phyloP scores from a whole-genome alignment of 768 basidiomycete species.

The Macrolepiota albuminosa region DNA sequence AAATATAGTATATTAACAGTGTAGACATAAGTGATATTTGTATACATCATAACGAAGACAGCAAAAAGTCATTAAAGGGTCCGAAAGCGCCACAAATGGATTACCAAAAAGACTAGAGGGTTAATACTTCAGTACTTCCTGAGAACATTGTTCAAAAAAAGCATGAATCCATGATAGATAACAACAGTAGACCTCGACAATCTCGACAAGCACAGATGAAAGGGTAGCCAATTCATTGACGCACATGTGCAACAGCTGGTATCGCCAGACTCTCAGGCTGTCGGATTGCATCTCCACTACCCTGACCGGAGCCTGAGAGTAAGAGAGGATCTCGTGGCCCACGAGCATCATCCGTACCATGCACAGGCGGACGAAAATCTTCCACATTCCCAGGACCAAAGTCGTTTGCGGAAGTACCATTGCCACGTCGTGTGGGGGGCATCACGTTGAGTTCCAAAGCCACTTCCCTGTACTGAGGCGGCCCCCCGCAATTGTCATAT shows the following conservation, averaged over 20 bases:
- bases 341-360: neutral
- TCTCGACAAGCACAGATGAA: neutral
- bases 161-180: neutral
- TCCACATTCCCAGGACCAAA: neutral
- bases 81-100: neutral
- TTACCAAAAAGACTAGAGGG: neutral
- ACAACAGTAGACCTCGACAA: neutral
- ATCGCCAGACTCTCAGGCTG: neutral
- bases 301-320: neutral
- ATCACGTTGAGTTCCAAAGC: conserved; percentile 7
- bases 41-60: neutral
- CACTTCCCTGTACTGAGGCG: conserved; percentile 39
- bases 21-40: neutral
- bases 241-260: conserved; percentile 5
- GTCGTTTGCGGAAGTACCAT: neutral
- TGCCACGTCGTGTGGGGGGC: neutral
- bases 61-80: neutral
- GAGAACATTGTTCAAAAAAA: neutral
- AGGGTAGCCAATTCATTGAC: neutral
- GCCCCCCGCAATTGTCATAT: conserved; percentile 39
- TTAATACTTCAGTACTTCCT: neutral
- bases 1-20: neutral
- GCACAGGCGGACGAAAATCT: neutral
- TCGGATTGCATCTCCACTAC: neutral
- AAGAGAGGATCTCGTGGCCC: neutral